These are phyloP conservation scores for Cucumis sativus DNA, from an alignment of 306 rosid species.

Conservation along the genomic window Cucumber_9930_V3 NC_026659.2:13775001-13775500, in stretches of 20 bases:
- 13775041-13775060: neutral
- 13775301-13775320: constrained; percentile 91
- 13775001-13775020: constrained; percentile 86
- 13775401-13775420: neutral
- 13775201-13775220: constrained; percentile 55
- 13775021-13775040: constrained; percentile 55
- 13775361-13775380: neutral
- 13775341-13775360: neutral
- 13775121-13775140: neutral
- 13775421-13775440: too few species aligned
- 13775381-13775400: neutral
- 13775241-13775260: constrained; percentile 72
- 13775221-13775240: constrained; percentile 57
- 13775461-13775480: too few species aligned
- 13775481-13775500: too few species aligned
- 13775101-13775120: neutral
- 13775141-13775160: constrained; percentile 50
- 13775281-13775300: constrained; percentile 98
- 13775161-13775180: constrained; percentile 88
- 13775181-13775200: constrained; percentile 62
- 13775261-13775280: constrained; percentile 76
- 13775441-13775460: too few species aligned
- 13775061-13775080: neutral
- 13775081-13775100: neutral
- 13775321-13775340: constrained; percentile 7